Evolutionary conservation across 2,329 filamentous ascomycete species (phyloP).

Genomic region (Ceratocystis alfenasii): DNA sequence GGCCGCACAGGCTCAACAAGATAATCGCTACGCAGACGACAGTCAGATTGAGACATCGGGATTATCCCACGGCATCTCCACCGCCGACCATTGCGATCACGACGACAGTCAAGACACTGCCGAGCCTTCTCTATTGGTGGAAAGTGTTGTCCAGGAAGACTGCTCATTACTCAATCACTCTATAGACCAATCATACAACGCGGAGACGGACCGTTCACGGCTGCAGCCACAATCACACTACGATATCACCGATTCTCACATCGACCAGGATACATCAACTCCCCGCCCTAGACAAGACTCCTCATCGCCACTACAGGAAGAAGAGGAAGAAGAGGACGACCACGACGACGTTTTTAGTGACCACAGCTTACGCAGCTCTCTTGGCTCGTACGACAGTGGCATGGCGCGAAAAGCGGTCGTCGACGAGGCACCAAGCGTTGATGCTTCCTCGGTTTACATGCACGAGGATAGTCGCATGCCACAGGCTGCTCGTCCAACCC

Average conservation of each 20-base stretch:
- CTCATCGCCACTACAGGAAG: slow-evolving; percentile 39
- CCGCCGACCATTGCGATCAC: not conserved
- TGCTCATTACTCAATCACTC: slow-evolving; percentile 20
- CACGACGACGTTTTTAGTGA: slow-evolving; percentile 47
- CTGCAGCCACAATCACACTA: slow-evolving; percentile 15
- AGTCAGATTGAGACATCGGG: not conserved
- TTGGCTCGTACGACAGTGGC: slow-evolving; percentile 38
- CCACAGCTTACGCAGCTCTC: slow-evolving; percentile 44
- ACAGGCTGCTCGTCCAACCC: slow-evolving; percentile 31
- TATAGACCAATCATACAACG: slow-evolving; percentile 21
- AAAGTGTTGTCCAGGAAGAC: slow-evolving; percentile 9
- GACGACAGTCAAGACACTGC: not conserved
- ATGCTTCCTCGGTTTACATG: slow-evolving; percentile 9
- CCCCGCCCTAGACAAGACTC: slow-evolving; percentile 15
- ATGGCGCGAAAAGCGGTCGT: slow-evolving; percentile 26
- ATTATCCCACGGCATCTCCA: not conserved
- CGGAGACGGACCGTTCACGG: slow-evolving; percentile 10
- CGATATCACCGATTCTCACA: slow-evolving; percentile 14
- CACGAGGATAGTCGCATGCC: slow-evolving; percentile 24
- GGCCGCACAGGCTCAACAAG: not conserved
- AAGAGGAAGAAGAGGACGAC: slow-evolving; percentile 30
- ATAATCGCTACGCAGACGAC: slow-evolving; percentile 4
- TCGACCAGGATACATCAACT: slow-evolving; percentile 7
- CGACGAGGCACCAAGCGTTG: slow-evolving; percentile 23
- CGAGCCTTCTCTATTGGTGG: slow-evolving; percentile 5